phyloP scores from a whole-genome alignment of 164 flowering plant genomes.

The Vitis labrusca region DNA sequence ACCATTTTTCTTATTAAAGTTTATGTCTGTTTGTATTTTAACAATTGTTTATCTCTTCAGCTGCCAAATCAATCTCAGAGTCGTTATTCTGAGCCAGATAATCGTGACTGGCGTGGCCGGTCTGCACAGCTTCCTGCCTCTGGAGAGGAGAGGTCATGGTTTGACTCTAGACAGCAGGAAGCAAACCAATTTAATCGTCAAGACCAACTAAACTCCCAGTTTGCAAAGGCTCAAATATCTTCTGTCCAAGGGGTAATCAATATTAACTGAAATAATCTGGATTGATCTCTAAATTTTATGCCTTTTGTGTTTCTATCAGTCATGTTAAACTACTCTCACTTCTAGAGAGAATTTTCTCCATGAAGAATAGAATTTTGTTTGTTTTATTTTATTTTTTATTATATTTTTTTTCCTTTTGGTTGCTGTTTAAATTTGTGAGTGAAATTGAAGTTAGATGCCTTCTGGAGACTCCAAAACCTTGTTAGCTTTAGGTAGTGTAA shows the following conservation, averaged over 20 bases:
- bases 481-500: too few species aligned
- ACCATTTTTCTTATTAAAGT: too few species aligned
- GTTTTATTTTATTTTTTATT: neutral
- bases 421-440: too few species aligned
- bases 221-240: constrained; percentile 54
- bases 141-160: constrained; percentile 75
- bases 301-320: too few species aligned
- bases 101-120: constrained; percentile 91
- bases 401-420: too few species aligned
- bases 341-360: too few species aligned
- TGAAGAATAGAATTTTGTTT: neutral
- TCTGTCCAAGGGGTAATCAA: constrained; percentile 59
- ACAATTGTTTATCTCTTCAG: constrained; percentile 20
- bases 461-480: too few species aligned
- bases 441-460: too few species aligned
- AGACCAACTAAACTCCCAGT: constrained; percentile 59
- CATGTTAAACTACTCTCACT: too few species aligned
- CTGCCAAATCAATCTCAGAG: constrained; percentile 46
- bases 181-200: constrained; percentile 56
- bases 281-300: neutral
- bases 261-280: neutral
- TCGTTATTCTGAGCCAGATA: constrained; percentile 82
- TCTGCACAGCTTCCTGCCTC: constrained; percentile 48
- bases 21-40: too few species aligned
- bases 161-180: constrained; percentile 55